Percentiles rank a stretch among this genome's conserved stretches.
These are phyloP conservation scores for Psidium guajava DNA, from an alignment of 345 rosid genomes.

Conservation along the genomic window DNA sequence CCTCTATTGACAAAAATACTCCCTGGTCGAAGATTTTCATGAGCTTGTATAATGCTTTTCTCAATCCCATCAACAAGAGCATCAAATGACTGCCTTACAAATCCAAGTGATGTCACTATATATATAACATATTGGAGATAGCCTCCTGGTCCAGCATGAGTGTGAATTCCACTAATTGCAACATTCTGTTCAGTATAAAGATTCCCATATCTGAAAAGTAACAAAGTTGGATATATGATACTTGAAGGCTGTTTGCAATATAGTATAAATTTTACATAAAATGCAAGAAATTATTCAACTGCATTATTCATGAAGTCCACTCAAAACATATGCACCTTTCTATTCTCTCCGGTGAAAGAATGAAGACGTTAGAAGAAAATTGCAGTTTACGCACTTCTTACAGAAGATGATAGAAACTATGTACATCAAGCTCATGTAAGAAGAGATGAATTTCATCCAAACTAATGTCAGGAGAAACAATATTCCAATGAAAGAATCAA, in stretches of 20 bases:
- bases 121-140: slow-evolving; percentile 66
- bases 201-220: slow-evolving; percentile 38
- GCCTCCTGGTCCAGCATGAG: slow-evolving; percentile 81
- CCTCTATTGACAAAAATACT: slow-evolving; percentile 39
- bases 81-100: slow-evolving; percentile 66
- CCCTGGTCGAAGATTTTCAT: slow-evolving; percentile 58
- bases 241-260: not conserved
- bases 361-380: not conserved
- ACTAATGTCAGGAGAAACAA: not conserved
- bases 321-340: not conserved
- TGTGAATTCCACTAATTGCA: slow-evolving; percentile 70
- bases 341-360: not conserved
- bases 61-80: slow-evolving; percentile 60
- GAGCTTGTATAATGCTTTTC: slow-evolving; percentile 57
- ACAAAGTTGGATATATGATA: not conserved
- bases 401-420: not conserved
- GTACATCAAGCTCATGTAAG: not conserved
- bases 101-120: slow-evolving; percentile 69
- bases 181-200: slow-evolving; percentile 58
- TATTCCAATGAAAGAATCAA: not conserved
- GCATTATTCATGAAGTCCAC: not conserved
- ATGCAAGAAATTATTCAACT: not conserved
- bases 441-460: not conserved
- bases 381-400: not conserved
- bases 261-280: not conserved